Evolutionary conservation across 768 basidiomycete genomes (phyloP).

Genomic region (Mycena rosella): DNA sequence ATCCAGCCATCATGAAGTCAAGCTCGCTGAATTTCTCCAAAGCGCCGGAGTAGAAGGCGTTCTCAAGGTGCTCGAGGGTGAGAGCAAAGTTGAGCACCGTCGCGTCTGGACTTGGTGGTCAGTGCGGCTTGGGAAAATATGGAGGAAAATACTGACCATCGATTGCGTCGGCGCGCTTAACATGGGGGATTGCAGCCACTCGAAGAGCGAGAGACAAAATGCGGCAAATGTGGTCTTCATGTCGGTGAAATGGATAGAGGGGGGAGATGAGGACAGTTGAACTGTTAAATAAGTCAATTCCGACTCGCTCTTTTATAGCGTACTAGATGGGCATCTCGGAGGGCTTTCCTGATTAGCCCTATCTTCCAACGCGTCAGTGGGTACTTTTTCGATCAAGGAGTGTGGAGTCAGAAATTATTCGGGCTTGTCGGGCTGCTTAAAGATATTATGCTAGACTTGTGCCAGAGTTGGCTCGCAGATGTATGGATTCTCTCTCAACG

Average conservation of each 20-base stretch:
- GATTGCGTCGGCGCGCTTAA: conserved; percentile 6
- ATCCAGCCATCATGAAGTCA: conserved; percentile 59
- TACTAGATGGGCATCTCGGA: no score
- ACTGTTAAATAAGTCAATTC: no score
- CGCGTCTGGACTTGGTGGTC: conserved; percentile 27
- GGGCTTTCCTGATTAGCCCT: no score
- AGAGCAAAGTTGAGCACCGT: conserved; percentile 58
- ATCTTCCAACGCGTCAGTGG: no score
- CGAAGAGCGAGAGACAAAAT: conserved; percentile 9
- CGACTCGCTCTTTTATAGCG: no score
- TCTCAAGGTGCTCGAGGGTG: conserved; percentile 59
- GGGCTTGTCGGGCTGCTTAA: no score
- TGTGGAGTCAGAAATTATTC: no score
- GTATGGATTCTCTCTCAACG: no score
- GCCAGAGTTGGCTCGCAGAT: no score
- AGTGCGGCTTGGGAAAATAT: not conserved
- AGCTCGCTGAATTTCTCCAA: conserved; percentile 56
- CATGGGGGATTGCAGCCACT: conserved; percentile 9
- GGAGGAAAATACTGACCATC: conserved; percentile 3
- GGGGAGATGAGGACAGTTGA: no score
- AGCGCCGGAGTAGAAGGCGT: conserved; percentile 55
- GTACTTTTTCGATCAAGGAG: no score
- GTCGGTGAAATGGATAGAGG: not conserved
- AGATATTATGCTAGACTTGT: no score
- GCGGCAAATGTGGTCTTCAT: conserved; percentile 22